These are phyloP conservation scores for Amanita pallidorosea DNA, from an alignment of 768 basidiomycete species.

Conservation along the genomic window DNA sequence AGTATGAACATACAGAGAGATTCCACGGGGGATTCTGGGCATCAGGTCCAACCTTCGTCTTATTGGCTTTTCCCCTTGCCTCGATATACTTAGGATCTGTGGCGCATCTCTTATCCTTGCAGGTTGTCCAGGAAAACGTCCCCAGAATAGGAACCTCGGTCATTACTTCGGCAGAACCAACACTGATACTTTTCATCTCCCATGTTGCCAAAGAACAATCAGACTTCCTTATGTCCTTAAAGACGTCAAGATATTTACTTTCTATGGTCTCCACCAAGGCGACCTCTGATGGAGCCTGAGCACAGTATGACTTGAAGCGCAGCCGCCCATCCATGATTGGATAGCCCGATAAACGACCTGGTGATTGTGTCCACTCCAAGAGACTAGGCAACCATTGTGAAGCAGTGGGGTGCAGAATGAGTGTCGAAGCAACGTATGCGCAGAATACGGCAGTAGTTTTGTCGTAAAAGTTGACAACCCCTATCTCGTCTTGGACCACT, in stretches of 20 bases:
- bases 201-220: slow-evolving; percentile 8
- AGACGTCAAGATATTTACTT: too few relatives aligned
- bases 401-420: too few relatives aligned
- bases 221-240: slow-evolving; percentile 3
- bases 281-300: background rate
- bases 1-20: too few relatives aligned
- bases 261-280: slow-evolving; percentile 6
- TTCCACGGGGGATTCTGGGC: too few relatives aligned
- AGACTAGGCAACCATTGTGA: too few relatives aligned
- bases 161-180: slow-evolving; percentile 8
- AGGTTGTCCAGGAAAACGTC: slow-evolving; percentile 10
- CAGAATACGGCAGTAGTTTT: background rate
- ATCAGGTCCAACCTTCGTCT: too few relatives aligned
- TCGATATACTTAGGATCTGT: too few relatives aligned
- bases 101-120: too few relatives aligned
- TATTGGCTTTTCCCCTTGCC: too few relatives aligned
- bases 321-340: slow-evolving; percentile 9
- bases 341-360: slow-evolving; percentile 6
- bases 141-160: slow-evolving; percentile 9
- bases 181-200: slow-evolving; percentile 9
- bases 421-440: too few relatives aligned
- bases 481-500: slow-evolving; percentile 1
- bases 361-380: slow-evolving; percentile 9
- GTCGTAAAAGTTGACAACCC: background rate
- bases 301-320: slow-evolving; percentile 1